A percentile compares a stretch with the other conserved stretches of the same genome.
Conservation (phyloP, 73 alveolate genomes). For the Paramecium primaurelia region DNA sequence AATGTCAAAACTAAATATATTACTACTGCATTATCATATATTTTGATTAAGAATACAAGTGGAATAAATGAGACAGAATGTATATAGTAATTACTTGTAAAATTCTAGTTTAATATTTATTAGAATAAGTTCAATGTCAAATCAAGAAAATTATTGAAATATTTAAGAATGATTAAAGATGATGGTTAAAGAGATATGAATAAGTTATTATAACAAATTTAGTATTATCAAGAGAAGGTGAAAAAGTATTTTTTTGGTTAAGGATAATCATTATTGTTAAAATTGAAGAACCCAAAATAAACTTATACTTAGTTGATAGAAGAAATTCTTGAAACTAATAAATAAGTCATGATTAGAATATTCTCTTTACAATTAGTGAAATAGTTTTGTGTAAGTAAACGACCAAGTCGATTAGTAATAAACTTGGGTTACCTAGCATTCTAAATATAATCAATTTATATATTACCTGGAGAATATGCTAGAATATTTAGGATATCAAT, state of each 20-base stretch:
- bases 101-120: not conserved
- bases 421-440: conserved; percentile 35
- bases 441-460: not conserved
- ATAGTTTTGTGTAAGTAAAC: conserved; percentile 7
- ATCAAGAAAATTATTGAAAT: not conserved
- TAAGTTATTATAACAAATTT: not conserved
- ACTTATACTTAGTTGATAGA: not conserved
- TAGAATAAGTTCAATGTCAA: not conserved
- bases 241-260: conserved; percentile 14
- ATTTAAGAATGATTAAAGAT: not conserved
- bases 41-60: not conserved
- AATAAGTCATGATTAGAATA: not conserved
- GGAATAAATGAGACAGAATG: not conserved
- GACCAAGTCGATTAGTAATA: conserved; percentile 27
- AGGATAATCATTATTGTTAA: not conserved
- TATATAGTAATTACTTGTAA: not conserved
- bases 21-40: not conserved
- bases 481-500: conserved; percentile 6
- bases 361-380: not conserved
- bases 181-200: not conserved
- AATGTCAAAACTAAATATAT: conserved; percentile 1
- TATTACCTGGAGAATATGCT: conserved; percentile 37
- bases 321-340: not conserved
- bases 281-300: not conserved
- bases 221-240: not conserved